Conservation (phyloP, 1,284 basidiomycete genomes). For the Abortiporus biennis region DNA sequence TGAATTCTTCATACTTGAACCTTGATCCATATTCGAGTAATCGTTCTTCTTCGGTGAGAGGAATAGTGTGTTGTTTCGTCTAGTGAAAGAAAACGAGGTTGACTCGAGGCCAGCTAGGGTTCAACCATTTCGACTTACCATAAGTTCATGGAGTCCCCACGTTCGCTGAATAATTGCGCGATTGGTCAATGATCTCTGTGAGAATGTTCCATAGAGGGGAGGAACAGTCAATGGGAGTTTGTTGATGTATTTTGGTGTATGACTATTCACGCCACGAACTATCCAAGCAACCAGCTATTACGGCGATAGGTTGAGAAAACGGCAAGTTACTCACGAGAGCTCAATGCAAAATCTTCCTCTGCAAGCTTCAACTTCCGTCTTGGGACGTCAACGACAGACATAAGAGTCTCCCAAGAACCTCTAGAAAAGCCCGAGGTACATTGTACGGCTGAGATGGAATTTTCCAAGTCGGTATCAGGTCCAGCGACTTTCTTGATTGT, state of each 20-base stretch:
- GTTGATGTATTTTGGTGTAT: constrained; percentile 36
- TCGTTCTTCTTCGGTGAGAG: constrained; percentile 1
- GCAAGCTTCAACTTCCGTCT: constrained; percentile 28
- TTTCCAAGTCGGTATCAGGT: constrained; percentile 25
- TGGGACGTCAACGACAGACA: constrained; percentile 47
- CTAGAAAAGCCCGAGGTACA: constrained; percentile 55
- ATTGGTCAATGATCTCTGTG: constrained; percentile 61
- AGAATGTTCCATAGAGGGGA: constrained; percentile 49
- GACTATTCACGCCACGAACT: constrained; percentile 38
- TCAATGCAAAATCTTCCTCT: constrained; percentile 41
- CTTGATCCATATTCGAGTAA: constrained; percentile 48
- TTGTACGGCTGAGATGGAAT: constrained; percentile 40
- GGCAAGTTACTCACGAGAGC: constrained; percentile 49
- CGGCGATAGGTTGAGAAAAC: too few relatives aligned
- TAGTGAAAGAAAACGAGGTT: background rate
- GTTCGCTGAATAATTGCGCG: constrained; percentile 71
- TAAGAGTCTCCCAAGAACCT: constrained; percentile 58
- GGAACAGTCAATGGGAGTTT: constrained; percentile 39
- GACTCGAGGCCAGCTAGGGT: background rate
- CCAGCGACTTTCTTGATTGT: constrained; percentile 35
- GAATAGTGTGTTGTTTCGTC: background rate
- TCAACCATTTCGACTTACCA: too few relatives aligned
- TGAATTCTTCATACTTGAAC: constrained; percentile 75
- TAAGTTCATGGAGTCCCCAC: constrained; percentile 61
- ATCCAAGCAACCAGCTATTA: too few relatives aligned